Conservation (phyloP, 73 alveolate genomes). For the Loxodes magnus region DNA sequence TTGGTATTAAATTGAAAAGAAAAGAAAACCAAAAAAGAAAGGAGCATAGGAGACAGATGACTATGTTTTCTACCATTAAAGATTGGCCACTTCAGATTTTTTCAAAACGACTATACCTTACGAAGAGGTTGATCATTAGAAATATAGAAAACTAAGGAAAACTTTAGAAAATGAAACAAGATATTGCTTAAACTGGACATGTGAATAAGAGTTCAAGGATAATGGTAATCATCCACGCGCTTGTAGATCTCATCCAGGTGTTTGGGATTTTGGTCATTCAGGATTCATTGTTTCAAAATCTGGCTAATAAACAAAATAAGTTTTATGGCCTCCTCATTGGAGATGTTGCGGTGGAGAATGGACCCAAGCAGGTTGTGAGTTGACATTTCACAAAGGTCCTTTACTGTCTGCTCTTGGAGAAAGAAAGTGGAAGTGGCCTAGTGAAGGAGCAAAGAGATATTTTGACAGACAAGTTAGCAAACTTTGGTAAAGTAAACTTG, state of each 20-base stretch:
- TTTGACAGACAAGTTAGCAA: slow-evolving; percentile 67
- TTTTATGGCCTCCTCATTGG: slow-evolving; percentile 95
- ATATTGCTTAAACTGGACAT: slow-evolving; percentile 84
- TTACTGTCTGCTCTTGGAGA: slow-evolving; percentile 50
- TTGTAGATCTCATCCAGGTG: slow-evolving; percentile 95
- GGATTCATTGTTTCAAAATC: slow-evolving; percentile 55
- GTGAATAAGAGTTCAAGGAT: slow-evolving; percentile 73
- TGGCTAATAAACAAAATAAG: slow-evolving; percentile 42
- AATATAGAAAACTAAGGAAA: slow-evolving; percentile 35
- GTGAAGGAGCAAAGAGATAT: slow-evolving; percentile 63
- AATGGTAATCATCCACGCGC: slow-evolving; percentile 63
- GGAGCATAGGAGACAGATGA: slow-evolving; percentile 21
- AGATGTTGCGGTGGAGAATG: slow-evolving; percentile 95
- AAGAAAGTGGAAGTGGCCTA: slow-evolving; percentile 86
- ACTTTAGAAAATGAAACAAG: slow-evolving; percentile 66
- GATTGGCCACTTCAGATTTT: slow-evolving; percentile 39
- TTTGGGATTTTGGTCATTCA: slow-evolving; percentile 96
- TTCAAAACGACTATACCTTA: slow-evolving; percentile 45
- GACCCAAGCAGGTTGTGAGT: slow-evolving; percentile 82
- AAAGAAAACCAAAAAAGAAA: too few relatives aligned
- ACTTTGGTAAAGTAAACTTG: slow-evolving; percentile 55
- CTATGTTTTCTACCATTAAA: not conserved
- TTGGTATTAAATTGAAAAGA: too few relatives aligned
- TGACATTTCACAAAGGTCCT: slow-evolving; percentile 79
- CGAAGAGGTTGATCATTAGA: slow-evolving; percentile 35